Base-by-base conservation (phyloP, 495 filamentous ascomycete species). In the Hypoxylon fragiforme region DNA sequence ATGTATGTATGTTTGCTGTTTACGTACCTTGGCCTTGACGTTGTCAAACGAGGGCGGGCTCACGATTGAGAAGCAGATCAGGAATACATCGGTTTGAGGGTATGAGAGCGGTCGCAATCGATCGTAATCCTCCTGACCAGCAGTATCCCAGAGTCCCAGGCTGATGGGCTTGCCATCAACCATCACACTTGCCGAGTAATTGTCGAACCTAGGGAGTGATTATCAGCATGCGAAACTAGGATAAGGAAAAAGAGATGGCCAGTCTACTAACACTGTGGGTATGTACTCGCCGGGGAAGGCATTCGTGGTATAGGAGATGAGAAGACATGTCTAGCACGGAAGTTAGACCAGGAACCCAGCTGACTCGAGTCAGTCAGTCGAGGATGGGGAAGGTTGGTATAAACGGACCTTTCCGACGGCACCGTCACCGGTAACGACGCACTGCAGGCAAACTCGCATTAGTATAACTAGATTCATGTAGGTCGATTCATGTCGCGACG, bases 261-360 rank as follows among this genome's bases (percentile, higher is more conserved):
- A 20, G 24, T 26, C 41, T 44, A 85, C 89, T 79, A 77, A 97
- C 92, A 97, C 95, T 53, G 94, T 98, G 61, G 94, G 94, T 68
- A 98, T 97, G 69, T 98, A 98, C 78, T 98, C 94, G 60, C 94
- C 94, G 12, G 94, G 94, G 72, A 98, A 98, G 32, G 94, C 94
- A 79, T 98, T 98, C 41, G 94, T 98, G 31, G 94, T 97, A 72
- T 97, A 97, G 14, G 94, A 97, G 68, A 98, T 98, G 60, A 98
- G 86, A 49, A 98, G 87, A 78, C 94, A 98, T 79, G 94, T 98
- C 95, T 97, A 64, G n/a, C 46, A 41, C 37, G 40, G 63, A 45
- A 15, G 62, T 76, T 62, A 76, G 70, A 49, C 21, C 42, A 60
- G 42, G 54, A 22, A 24, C 14, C 43, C 49, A 44, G 19, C 4